Percentiles rank a stretch among this genome's conserved stretches.
Evolutionary conservation across 148 eudicot species (phyloP).

Genomic region (Euryodendron excelsum): DNA sequence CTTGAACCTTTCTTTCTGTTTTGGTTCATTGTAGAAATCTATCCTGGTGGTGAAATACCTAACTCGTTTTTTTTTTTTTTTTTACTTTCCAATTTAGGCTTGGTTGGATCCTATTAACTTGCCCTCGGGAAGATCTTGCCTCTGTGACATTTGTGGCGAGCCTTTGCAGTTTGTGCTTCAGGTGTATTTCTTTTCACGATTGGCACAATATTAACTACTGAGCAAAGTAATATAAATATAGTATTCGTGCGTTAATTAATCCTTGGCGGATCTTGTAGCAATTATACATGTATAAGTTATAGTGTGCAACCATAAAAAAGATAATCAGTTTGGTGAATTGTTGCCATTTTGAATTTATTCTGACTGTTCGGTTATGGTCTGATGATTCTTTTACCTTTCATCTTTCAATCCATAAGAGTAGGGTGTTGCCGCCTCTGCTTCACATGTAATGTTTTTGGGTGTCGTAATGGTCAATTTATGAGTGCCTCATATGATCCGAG

Average conservation of each 20-base stretch:
- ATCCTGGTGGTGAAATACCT: background rate
- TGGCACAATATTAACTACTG: background rate
- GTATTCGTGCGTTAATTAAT: background rate
- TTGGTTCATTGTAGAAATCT: background rate
- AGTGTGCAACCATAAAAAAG: background rate
- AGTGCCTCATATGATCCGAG: background rate
- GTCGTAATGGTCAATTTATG: background rate
- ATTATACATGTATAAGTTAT: background rate
- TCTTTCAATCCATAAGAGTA: no score
- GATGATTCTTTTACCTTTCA: background rate
- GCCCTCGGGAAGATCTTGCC: conserved; percentile 56
- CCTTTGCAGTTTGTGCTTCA: conserved; percentile 89
- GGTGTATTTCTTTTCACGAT: conserved; percentile 36
- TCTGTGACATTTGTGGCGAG: conserved; percentile 74
- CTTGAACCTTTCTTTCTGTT: background rate
- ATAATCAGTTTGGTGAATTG: background rate
- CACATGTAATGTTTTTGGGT: background rate
- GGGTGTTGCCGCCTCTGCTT: background rate
- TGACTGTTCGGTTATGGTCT: background rate
- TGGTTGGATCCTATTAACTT: conserved; percentile 87
- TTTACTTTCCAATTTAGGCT: conserved; percentile 43
- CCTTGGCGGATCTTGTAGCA: background rate
- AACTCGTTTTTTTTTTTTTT: background rate
- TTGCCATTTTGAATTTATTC: background rate
- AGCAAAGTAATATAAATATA: background rate